Conservation (phyloP, 2,329 filamentous ascomycete species). For the Penicillium sp. region DNA sequence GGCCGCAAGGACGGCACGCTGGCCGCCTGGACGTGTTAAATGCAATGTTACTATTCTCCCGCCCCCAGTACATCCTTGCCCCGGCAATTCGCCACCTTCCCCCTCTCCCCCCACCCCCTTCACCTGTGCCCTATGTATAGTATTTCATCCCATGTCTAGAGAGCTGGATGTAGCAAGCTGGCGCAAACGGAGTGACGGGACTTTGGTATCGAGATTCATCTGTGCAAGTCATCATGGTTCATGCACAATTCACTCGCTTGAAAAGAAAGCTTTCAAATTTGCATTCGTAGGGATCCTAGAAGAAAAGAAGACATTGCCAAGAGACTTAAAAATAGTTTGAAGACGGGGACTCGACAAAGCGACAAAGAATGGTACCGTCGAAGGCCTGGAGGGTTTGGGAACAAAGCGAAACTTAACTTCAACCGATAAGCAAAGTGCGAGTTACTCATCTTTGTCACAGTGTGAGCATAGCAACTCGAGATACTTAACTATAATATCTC, state of each 20-base stretch:
- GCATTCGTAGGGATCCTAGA: background rate
- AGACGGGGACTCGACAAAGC: background rate
- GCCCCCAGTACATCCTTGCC: slow-evolving; percentile 5
- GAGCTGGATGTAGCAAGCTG: slow-evolving; percentile 12
- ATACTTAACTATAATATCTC: background rate
- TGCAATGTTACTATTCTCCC: background rate
- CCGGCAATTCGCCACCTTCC: slow-evolving; percentile 3
- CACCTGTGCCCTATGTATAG: slow-evolving; percentile 22
- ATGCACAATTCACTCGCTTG: slow-evolving; percentile 3
- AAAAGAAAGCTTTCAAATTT: background rate
- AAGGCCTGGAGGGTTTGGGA: background rate
- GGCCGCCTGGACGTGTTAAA: slow-evolving; percentile 80
- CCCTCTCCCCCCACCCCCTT: background rate
- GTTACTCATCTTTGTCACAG: background rate
- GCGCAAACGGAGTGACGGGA: slow-evolving; percentile 11
- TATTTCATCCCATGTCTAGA: slow-evolving; percentile 22
- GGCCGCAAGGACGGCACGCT: slow-evolving; percentile 83
- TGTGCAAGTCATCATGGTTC: slow-evolving; percentile 6
- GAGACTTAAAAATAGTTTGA: slow-evolving; percentile 4
- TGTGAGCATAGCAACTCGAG: background rate
- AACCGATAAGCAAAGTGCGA: background rate
- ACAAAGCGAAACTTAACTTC: background rate
- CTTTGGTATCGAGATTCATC: slow-evolving; percentile 8
- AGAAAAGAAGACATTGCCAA: background rate
- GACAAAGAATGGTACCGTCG: background rate